Evolutionary conservation across 805 yeast genomes (phyloP), one percentile per base, ranked within the genome.

Genomic region (Lipomyces oligophaga): DNA sequence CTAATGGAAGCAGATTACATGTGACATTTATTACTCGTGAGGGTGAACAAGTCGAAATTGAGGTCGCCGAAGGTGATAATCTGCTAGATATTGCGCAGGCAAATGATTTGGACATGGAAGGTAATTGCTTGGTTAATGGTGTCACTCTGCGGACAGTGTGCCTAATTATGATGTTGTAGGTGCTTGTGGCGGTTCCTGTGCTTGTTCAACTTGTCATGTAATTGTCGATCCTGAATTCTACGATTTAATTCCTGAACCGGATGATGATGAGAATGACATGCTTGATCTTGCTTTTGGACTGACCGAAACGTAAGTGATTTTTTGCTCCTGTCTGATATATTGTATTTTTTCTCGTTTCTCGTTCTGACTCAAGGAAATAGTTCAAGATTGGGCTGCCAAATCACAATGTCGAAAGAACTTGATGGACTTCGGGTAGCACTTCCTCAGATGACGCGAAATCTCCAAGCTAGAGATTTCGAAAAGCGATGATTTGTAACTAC

Each of bases 121-220:
- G 54, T 49, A 31, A 13, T 31, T 81, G 4, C 11, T 6, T 8
- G 6, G 5, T 15, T 27, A 30, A 20, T 25, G 41, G n/a, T n/a
- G n/a, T n/a, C n/a, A n/a, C n/a, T n/a, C n/a, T n/a, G n/a, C n/a
- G n/a, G n/a, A n/a, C n/a, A n/a, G n/a, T 7, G 34, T 31, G 16
- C 13, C 15, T 8, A 8, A 31, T 13, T n/a, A 15, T n/a, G 31
- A 33, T 25, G 1, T 13, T 3, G 10, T 1, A 50, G 74, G 86
- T 36, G 98, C 98, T 0, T 93, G 98, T 68, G 98, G 98, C 19
- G 98, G 97, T 3, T 87, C 97, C 3, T 93, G 98, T 73, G 98
- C 98, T 1, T 93, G 98, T 65, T 88, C 97, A 4, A 93, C 98
- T 0, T 93, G 98, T 64, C 98, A 93, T 68, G 82, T 93, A 43